Percentiles rank a stretch among this genome's conserved stretches.
Conservation (phyloP, 352 stramenopile species). For the Blastocystis sp. region DNA sequence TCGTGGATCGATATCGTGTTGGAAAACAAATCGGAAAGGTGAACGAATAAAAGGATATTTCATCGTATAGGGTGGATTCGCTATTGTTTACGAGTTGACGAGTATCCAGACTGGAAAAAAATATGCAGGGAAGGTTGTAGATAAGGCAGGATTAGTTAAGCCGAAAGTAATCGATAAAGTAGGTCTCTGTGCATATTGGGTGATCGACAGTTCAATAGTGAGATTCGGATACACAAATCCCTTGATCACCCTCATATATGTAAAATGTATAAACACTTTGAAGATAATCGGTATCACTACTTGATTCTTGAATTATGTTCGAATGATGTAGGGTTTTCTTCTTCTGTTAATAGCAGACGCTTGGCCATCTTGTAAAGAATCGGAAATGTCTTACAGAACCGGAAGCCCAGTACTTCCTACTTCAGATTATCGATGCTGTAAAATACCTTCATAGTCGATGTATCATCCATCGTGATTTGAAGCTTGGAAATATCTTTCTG, state of each 20-base stretch:
- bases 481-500: slow-evolving; percentile 70
- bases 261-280: slow-evolving; percentile 88
- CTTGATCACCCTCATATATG: slow-evolving; percentile 85
- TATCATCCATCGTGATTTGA: slow-evolving; percentile 83
- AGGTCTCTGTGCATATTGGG: not conserved
- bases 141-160: slow-evolving; percentile 22
- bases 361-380: slow-evolving; percentile 68
- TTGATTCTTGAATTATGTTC: slow-evolving; percentile 81
- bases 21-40: slow-evolving; percentile 53
- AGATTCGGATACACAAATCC: slow-evolving; percentile 68
- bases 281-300: slow-evolving; percentile 78
- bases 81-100: slow-evolving; percentile 51
- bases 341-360: slow-evolving; percentile 75
- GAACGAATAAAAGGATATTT: not conserved
- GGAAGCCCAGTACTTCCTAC: slow-evolving; percentile 64
- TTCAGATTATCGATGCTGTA: slow-evolving; percentile 76
- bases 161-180: slow-evolving; percentile 51
- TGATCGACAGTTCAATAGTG: slow-evolving; percentile 62
- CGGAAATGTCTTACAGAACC: slow-evolving; percentile 64
- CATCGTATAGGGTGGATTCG: slow-evolving; percentile 39
- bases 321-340: slow-evolving; percentile 80
- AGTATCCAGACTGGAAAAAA: slow-evolving; percentile 45
- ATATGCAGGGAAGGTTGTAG: slow-evolving; percentile 55
- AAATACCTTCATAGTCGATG: slow-evolving; percentile 82
- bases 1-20: slow-evolving; percentile 49